Base-by-base conservation (phyloP, 352 stramenopile genomes). In the Aphanomyces astaci region DNA sequence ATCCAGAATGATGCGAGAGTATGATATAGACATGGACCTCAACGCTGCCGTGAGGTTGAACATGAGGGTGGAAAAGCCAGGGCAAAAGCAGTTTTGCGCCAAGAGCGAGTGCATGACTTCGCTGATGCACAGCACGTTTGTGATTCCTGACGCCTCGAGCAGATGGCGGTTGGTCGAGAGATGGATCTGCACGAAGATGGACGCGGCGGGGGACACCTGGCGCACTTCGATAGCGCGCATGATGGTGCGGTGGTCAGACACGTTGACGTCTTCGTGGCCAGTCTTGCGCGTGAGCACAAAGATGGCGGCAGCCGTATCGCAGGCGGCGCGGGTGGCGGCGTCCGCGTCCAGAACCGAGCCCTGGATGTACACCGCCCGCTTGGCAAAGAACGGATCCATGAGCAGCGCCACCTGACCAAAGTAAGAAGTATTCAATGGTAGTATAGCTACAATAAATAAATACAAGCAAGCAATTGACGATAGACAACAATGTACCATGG, bases 51-150 rank as follows among this genome's bases (percentile, higher is more conserved):
- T 94, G 30, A 94, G 69, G 36, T 89, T 92, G 70, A 92, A 94
- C 49, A 94, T 90, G 66, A 94, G 82, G 9, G 86, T 94, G 3
- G 86, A 92, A 55, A 94, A 94, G 1, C 86, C 86, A 17, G 86
- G 86, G 32, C 86, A 94, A 51, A 92, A 79, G 54, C 86, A 94
- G 73, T 91, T 92, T 71, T 94, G 86, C 1, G 75, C 86, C 13
- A 94, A 65, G 25, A 94, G 63, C 36, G 83, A 92, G 63, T 90
- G 72, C 65, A 88, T 82, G 10, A 92, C 73, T 60, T 94, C 86
- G 3, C 80, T 88, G 10, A 92, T 88, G 59, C 86, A 94, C 3
- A 92, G 64, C 22, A 83, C 80, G 57, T 89, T 91, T 39, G 90
- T 82, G 25, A 94, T 84, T 28, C 84, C 78, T 55, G 91, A 77